A percentile compares a stretch with the other conserved stretches of the same genome.
Conservation (phyloP, 23 red algal genomes). For the Gracilaria vermiculophylla region DNA sequence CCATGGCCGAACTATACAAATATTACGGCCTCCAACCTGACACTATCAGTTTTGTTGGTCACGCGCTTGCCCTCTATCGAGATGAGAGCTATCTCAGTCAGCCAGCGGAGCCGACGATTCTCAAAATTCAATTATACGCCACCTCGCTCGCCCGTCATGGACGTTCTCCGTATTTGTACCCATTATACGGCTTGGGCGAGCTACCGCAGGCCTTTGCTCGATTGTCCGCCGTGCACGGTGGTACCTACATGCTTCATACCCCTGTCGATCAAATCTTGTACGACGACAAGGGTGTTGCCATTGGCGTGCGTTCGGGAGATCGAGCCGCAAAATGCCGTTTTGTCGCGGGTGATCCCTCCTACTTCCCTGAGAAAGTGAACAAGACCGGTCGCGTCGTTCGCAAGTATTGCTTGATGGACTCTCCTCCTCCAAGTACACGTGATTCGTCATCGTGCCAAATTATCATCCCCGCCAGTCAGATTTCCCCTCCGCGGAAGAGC, state of each 20-base stretch:
- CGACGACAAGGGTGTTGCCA: constrained; percentile 60
- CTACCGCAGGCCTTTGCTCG: constrained; percentile 98
- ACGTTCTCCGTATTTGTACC: constrained; percentile 93
- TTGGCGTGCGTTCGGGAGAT: constrained; percentile 79
- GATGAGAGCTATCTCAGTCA: constrained; percentile 81
- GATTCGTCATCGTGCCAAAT: constrained; percentile 90
- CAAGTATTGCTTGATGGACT: constrained; percentile 89
- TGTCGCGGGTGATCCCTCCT: constrained; percentile 90
- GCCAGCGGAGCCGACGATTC: constrained; percentile 87
- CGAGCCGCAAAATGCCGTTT: constrained; percentile 77
- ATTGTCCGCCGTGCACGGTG: constrained; percentile 93
- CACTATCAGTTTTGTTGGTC: constrained; percentile 91
- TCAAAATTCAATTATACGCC: constrained; percentile 88
- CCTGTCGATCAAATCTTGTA: constrained; percentile 77
- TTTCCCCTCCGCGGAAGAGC: constrained; percentile 66
- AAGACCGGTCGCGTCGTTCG: constrained; percentile 77
- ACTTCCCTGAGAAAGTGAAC: constrained; percentile 77
- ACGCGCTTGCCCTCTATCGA: constrained; percentile 93
- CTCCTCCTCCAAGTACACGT: constrained; percentile 78
- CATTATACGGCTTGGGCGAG: constrained; percentile 96
- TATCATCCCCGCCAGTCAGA: constrained; percentile 81
- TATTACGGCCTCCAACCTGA: constrained; percentile 89
- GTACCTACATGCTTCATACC: constrained; percentile 94
- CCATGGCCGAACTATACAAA: constrained; percentile 90
- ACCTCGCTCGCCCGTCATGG: constrained; percentile 85